Evolutionary conservation across 2,329 filamentous ascomycete species (phyloP).

Genomic region (Myriosclerotinia scirpicola): DNA sequence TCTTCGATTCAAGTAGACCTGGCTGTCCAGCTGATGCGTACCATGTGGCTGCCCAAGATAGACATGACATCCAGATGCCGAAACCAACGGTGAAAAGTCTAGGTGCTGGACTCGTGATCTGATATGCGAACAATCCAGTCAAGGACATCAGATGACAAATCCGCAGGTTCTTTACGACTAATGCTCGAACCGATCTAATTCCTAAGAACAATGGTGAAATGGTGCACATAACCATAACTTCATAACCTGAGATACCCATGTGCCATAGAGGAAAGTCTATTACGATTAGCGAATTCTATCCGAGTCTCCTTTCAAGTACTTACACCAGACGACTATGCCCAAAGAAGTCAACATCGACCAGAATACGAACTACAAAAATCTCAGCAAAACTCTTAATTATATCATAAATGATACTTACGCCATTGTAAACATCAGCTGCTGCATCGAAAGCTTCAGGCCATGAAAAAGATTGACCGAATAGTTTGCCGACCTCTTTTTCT

Average conservation of each 20-base stretch:
- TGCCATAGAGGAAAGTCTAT: slow-evolving; percentile 94
- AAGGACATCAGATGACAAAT: slow-evolving; percentile 75
- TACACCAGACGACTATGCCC: slow-evolving; percentile 90
- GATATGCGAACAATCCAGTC: slow-evolving; percentile 75
- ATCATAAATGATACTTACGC: slow-evolving; percentile 54
- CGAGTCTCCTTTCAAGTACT: slow-evolving; percentile 44
- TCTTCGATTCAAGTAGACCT: slow-evolving; percentile 74
- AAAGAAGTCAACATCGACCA: slow-evolving; percentile 93
- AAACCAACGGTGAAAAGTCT: slow-evolving; percentile 82
- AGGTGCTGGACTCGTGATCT: slow-evolving; percentile 67
- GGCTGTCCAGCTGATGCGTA: slow-evolving; percentile 75
- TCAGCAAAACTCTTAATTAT: slow-evolving; percentile 21
- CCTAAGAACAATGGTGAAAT: slow-evolving; percentile 77
- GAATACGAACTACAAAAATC: slow-evolving; percentile 71
- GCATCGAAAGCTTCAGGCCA: slow-evolving; percentile 76
- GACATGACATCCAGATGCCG: slow-evolving; percentile 74
- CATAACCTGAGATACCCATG: slow-evolving; percentile 98
- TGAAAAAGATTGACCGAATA: slow-evolving; percentile 71
- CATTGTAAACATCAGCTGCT: slow-evolving; percentile 85
- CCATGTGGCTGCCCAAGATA: slow-evolving; percentile 82
- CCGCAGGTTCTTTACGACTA: slow-evolving; percentile 68
- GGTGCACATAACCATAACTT: slow-evolving; percentile 82
- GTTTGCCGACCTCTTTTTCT: slow-evolving; percentile 67
- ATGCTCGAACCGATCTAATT: slow-evolving; percentile 65
- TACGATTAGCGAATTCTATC: slow-evolving; percentile 24